phyloP scores from a whole-genome alignment of 78 protist species.

The Monocercomonoides exilis region DNA sequence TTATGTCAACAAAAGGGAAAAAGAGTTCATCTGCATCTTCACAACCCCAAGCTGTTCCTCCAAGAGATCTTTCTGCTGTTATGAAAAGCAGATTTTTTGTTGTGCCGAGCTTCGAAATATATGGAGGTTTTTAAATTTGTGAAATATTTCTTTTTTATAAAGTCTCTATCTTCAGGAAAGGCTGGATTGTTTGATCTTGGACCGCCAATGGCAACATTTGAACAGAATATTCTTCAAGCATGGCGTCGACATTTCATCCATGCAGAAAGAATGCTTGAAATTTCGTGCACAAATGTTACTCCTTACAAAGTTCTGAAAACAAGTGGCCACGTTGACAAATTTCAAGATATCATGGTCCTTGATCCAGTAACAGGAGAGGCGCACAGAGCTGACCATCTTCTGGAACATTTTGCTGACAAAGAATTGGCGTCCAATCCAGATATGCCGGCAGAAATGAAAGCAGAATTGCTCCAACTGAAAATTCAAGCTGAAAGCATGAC shows the following conservation, averaged over 20 bases:
- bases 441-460: constrained; percentile 10
- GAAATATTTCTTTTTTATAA: no score
- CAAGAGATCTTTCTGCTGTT: no score
- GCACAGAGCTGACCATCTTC: constrained; percentile 88
- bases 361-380: constrained; percentile 54
- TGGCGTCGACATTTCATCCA: constrained; percentile 93
- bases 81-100: no score
- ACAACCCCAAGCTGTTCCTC: no score
- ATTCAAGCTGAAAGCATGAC: not conserved
- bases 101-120: no score
- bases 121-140: no score
- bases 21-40: no score
- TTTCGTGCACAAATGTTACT: constrained; percentile 74
- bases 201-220: constrained; percentile 89
- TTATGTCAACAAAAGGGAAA: no score
- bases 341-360: constrained; percentile 87
- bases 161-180: constrained; percentile 25
- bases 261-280: constrained; percentile 84
- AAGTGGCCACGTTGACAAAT: constrained; percentile 92
- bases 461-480: not conserved
- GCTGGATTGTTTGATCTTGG: constrained; percentile 90
- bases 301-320: constrained; percentile 83
- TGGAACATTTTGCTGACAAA: constrained; percentile 42
- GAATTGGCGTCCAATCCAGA: not conserved
- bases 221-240: constrained; percentile 67